Base-by-base conservation (phyloP, 169 alveolate species). In the Plasmodium berghei region DNA sequence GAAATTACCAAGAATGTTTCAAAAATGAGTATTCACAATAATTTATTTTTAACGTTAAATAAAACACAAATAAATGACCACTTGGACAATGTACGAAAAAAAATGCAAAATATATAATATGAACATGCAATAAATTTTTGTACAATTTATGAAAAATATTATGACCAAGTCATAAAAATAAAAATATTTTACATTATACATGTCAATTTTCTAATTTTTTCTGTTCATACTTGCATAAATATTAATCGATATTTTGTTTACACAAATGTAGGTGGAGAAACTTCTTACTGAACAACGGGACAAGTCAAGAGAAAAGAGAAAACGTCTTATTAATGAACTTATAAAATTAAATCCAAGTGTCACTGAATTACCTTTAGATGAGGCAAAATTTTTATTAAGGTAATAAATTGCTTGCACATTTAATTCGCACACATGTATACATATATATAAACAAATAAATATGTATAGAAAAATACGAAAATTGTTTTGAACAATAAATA, bases 311-410 rank as follows among this genome's bases (percentile, higher is more conserved):
- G 83, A 80, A n/a, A 54, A 48, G 55, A 48, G 90, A 61, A 80
- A 80, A 66, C 5, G 42, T n/a, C 83, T 80, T 1, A 80, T 80
- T 42, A 80, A 59, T 14, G 83, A 80, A 28, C 59, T 80, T 20
- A 48, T 80, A 26, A 66, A 80, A 52, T 22, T 80, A 26, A 80
- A 80, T 59, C 90, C 90, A 14, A 80, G 83, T 28, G 90, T 80
- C 1, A 80, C 90, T 18, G 90, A 80, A 54, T 66, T 80, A 18
- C 90, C 90, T 6, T 58, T 80, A 10, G 90, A 80, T 34, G 90
- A 80, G 9, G 90, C 90, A 56, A 66, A 80, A 28, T 80, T 80
- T 22, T 46, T 80, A 59, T 61, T 80, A 14, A 58, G 64, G 52
- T 42, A 58, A 42, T 26, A 24, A 55, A 63, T 20, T 46, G 16